A percentile compares a stretch with the other conserved stretches of the same genome.
Conservation (phyloP, 495 filamentous ascomycete species). For the Aspergillus olivimuriae region DNA sequence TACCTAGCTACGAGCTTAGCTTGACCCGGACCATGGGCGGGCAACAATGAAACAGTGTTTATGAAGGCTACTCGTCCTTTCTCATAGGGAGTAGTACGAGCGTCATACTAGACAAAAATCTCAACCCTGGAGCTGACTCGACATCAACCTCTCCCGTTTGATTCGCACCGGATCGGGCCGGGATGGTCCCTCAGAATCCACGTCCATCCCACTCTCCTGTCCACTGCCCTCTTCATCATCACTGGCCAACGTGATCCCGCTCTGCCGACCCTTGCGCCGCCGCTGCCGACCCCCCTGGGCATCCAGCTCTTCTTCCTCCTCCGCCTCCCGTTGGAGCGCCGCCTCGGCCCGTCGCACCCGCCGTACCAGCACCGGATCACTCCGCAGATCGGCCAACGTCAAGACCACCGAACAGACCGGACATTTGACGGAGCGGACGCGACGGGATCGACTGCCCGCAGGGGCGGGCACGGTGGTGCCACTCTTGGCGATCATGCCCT, state of each 20-base stretch:
- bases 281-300: neutral
- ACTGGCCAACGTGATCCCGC: slow-evolving; percentile 20
- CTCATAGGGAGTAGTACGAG: too few species aligned
- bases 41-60: too few species aligned
- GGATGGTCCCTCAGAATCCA: neutral
- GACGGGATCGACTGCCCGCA: slow-evolving; percentile 4
- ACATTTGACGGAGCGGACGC: slow-evolving; percentile 36
- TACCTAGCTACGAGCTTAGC: too few species aligned
- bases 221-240: slow-evolving; percentile 20
- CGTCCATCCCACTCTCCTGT: slow-evolving; percentile 12
- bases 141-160: slow-evolving; percentile 17
- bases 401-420: slow-evolving; percentile 42
- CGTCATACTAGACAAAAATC: neutral
- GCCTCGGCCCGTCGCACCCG: slow-evolving; percentile 34
- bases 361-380: slow-evolving; percentile 37
- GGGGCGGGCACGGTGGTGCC: slow-evolving; percentile 19
- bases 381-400: slow-evolving; percentile 33
- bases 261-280: slow-evolving; percentile 9
- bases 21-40: too few species aligned
- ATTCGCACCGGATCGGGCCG: slow-evolving; percentile 7
- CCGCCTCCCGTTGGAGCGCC: slow-evolving; percentile 25
- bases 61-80: too few species aligned
- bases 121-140: neutral
- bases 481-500: slow-evolving; percentile 50
- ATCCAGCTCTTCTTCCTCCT: slow-evolving; percentile 26